These are phyloP conservation scores for Coemansia sp. DNA, from an alignment of 192 early-diverging fungal genomes.

Conservation along the genomic window DNA sequence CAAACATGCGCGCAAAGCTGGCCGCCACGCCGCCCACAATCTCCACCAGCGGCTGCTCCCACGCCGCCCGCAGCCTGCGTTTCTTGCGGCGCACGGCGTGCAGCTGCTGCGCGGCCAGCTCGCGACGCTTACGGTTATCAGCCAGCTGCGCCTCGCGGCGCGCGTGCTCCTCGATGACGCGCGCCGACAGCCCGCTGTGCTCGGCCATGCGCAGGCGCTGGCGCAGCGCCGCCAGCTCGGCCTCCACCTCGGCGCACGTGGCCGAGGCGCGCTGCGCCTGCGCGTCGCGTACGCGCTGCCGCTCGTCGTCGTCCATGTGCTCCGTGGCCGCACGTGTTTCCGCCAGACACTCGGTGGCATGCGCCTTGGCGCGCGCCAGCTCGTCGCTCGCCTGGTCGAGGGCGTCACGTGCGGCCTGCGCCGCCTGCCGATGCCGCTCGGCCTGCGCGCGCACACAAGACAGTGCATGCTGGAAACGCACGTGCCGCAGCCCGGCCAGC, in stretches of 20 bases:
- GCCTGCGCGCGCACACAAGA: conserved; percentile 16
- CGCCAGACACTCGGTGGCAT: conserved; percentile 48
- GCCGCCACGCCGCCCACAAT: conserved; percentile 59
- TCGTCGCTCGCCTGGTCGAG: conserved; percentile 30
- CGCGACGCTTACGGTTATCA: conserved; percentile 29
- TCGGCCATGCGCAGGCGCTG: conserved; percentile 44
- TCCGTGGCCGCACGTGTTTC: conserved; percentile 57
- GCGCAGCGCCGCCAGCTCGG: conserved; percentile 48
- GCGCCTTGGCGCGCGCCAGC: conserved; percentile 50
- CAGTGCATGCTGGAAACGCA: too few species aligned
- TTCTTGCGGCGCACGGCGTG: conserved; percentile 37
- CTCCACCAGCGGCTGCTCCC: conserved; percentile 63
- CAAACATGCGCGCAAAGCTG: conserved; percentile 71
- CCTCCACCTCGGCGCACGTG: conserved; percentile 64
- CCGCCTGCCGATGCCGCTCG: conserved; percentile 30
- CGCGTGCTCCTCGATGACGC: conserved; percentile 68
- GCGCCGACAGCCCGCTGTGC: conserved; percentile 38
- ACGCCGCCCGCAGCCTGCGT: conserved; percentile 46
- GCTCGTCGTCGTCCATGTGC: conserved; percentile 55
- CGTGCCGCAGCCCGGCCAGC: conserved; percentile 9
- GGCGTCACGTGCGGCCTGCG: conserved; percentile 43
- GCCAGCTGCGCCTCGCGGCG: conserved; percentile 61
- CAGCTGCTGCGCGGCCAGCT: conserved; percentile 45
- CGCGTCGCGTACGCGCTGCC: conserved; percentile 44
- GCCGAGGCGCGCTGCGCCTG: conserved; percentile 38